Conservation (phyloP, 371 early-diverging fungal genomes). For the Saksenaea vasiformis region DNA sequence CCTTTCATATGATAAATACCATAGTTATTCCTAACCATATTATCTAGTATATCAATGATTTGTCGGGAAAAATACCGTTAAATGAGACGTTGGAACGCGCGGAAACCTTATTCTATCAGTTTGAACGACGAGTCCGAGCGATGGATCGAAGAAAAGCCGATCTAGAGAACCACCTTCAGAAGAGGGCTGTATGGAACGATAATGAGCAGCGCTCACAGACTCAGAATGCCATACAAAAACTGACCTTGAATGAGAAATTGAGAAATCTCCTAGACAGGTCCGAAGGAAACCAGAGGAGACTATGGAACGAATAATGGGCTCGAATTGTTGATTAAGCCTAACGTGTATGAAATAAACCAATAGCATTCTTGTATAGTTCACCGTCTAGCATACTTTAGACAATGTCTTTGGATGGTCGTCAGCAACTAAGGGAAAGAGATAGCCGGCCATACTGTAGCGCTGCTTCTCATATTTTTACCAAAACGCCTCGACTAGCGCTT, state of each 20-base stretch:
- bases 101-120: constrained; percentile 77
- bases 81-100: constrained; percentile 78
- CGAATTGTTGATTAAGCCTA: no score
- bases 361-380: no score
- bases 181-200: constrained; percentile 44
- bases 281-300: background rate
- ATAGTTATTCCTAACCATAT: background rate
- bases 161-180: constrained; percentile 31
- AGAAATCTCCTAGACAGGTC: constrained; percentile 11
- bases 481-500: no score
- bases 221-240: constrained; percentile 26
- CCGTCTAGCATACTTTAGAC: background rate
- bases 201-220: constrained; percentile 23
- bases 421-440: background rate
- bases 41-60: constrained; percentile 82
- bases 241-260: constrained; percentile 26
- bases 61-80: constrained; percentile 75
- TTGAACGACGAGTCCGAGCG: constrained; percentile 59
- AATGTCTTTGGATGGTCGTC: background rate
- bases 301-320: no score
- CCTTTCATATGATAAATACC: background rate
- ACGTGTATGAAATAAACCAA: no score
- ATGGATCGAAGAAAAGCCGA: constrained; percentile 47
- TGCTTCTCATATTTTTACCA: no score
- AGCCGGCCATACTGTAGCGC: no score